phyloP scores from a whole-genome alignment of 2,329 filamentous ascomycete species.

The Sporothrix euskadiensis region DNA sequence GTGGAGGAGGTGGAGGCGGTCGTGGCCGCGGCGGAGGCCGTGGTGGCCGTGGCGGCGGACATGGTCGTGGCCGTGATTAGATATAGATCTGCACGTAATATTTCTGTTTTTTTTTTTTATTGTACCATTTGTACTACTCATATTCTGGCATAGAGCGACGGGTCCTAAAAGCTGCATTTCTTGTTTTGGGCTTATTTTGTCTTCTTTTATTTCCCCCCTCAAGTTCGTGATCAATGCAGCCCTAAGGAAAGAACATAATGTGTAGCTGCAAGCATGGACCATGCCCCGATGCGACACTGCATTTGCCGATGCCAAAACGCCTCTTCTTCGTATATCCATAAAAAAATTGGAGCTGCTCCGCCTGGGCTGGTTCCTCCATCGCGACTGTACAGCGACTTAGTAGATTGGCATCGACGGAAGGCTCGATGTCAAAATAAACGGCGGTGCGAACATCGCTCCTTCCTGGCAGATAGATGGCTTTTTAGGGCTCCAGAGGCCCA shows the following conservation, averaged over 20 bases:
- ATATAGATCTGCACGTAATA: background rate
- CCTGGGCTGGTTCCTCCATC: background rate
- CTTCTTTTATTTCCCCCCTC: background rate
- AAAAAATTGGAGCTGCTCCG: background rate
- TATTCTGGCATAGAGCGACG: slow-evolving; percentile 20
- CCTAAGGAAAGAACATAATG: background rate
- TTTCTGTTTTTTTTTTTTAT: background rate
- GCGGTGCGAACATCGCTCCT: background rate
- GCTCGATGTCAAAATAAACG: background rate
- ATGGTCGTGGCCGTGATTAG: slow-evolving; percentile 12
- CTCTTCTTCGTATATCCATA: background rate
- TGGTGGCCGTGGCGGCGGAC: slow-evolving; percentile 20
- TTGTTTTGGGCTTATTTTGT: background rate
- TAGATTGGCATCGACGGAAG: background rate
- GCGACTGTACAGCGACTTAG: no score
- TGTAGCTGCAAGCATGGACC: background rate
- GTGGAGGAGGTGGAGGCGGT: slow-evolving; percentile 19
- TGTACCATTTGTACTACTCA: background rate
- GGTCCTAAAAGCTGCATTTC: background rate
- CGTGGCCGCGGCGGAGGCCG: slow-evolving; percentile 13
- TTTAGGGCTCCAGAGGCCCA: background rate
- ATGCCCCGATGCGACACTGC: slow-evolving; percentile 9
- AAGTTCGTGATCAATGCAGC: background rate
- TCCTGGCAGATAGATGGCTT: background rate
- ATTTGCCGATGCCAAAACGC: background rate